Conservation (phyloP, 208 protist genomes). For the Wallacemonas sp. region DNA sequence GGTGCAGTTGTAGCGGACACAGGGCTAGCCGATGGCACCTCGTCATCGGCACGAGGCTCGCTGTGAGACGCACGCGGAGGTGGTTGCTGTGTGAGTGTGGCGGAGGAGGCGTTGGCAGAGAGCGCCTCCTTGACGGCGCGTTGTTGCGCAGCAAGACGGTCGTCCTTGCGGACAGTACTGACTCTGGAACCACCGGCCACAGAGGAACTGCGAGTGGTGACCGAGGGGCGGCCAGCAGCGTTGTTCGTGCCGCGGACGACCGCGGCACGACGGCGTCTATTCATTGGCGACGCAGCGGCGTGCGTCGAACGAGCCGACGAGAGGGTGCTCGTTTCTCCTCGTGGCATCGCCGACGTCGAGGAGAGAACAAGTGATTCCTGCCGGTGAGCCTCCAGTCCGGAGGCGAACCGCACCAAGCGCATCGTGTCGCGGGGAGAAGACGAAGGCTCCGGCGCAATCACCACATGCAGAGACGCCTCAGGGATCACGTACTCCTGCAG, state of each 20-base stretch:
- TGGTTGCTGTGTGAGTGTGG: background rate
- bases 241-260: no score
- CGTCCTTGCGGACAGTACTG: background rate
- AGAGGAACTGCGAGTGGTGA: background rate
- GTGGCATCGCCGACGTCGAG: background rate
- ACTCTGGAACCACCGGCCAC: background rate
- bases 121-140: conserved; percentile 13
- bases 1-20: background rate
- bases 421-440: conserved; percentile 36
- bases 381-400: conserved; percentile 18
- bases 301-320: no score
- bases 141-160: conserved; percentile 7
- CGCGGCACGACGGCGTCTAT: no score
- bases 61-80: background rate
- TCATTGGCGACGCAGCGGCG: no score
- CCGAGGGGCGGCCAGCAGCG: no score
- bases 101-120: background rate
- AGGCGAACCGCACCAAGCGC: conserved; percentile 62
- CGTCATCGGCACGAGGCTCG: no score
- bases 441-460: conserved; percentile 44
- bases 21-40: no score
- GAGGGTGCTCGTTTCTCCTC: no score
- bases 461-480: conserved; percentile 42
- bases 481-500: conserved; percentile 30
- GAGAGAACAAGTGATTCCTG: background rate